These are phyloP conservation scores for Endocalyx cinctus DNA, from an alignment of 2,329 filamentous ascomycete species.

Conservation along the genomic window DNA sequence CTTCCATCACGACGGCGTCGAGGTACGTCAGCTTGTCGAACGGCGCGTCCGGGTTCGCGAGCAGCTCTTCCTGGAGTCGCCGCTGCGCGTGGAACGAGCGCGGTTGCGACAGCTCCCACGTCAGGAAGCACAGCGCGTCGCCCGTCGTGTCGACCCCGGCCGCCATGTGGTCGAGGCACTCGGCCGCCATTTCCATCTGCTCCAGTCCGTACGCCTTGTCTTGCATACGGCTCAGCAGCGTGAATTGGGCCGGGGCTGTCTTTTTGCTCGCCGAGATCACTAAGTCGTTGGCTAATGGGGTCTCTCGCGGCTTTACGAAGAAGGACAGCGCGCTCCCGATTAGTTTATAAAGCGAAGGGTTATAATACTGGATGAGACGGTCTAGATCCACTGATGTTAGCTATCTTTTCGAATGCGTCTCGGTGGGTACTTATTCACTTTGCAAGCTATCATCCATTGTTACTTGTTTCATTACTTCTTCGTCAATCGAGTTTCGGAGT, in stretches of 20 bases:
- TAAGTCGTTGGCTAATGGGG: constrained; percentile 55
- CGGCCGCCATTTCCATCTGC: constrained; percentile 55
- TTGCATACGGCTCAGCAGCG: constrained; percentile 54
- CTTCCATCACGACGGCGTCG: constrained; percentile 60
- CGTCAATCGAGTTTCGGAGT: constrained; percentile 49
- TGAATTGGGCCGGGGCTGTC: constrained; percentile 46
- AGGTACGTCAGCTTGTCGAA: constrained; percentile 53
- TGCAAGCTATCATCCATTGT: constrained; percentile 64
- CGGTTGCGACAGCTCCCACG: constrained; percentile 66
- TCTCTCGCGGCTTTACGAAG: constrained; percentile 50
- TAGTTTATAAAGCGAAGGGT: constrained; percentile 45
- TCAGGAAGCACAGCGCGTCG: constrained; percentile 64
- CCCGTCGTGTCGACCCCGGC: constrained; percentile 70
- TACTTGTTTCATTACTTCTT: constrained; percentile 63
- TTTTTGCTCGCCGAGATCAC: constrained; percentile 49
- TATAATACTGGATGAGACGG: constrained; percentile 55
- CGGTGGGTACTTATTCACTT: constrained; percentile 42
- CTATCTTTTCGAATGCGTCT: too few species aligned
- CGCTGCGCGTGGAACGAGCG: constrained; percentile 46
- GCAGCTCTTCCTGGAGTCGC: constrained; percentile 49
- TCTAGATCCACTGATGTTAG: constrained; percentile 36
- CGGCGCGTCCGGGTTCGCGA: constrained; percentile 29
- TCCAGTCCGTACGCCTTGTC: constrained; percentile 46
- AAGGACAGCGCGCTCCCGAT: constrained; percentile 41
- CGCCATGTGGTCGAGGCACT: constrained; percentile 68